A percentile compares a stretch with the other conserved stretches of the same genome.
Evolutionary conservation across 495 filamentous ascomycete species (phyloP).

Genomic region (Penicillium waksmanii): DNA sequence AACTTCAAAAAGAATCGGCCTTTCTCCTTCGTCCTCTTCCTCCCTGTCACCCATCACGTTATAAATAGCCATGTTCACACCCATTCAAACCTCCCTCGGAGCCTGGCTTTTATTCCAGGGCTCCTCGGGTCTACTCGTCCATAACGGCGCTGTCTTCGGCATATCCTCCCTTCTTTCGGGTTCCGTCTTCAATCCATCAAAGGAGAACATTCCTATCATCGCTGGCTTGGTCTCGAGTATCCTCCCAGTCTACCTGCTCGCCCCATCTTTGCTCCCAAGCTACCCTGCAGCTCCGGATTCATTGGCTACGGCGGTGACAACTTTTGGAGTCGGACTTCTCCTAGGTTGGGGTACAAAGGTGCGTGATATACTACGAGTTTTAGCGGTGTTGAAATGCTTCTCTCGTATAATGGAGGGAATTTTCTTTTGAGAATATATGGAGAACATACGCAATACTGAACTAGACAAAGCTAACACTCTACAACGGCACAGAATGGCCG

Average conservation of each 20-base stretch:
- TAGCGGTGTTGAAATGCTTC: too few species aligned
- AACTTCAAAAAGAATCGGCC: neutral
- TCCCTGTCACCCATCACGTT: too few species aligned
- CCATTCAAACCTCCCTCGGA: constrained; percentile 58
- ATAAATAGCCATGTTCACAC: constrained; percentile 57
- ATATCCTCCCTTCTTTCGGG: constrained; percentile 54
- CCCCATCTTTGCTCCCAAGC: constrained; percentile 49
- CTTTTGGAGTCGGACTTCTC: constrained; percentile 48
- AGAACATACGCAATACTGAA: too few species aligned
- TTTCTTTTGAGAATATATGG: too few species aligned
- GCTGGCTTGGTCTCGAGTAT: constrained; percentile 51
- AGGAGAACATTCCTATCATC: constrained; percentile 52
- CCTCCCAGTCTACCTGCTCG: constrained; percentile 40
- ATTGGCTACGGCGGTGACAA: constrained; percentile 37
- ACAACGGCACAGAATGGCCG: constrained; percentile 42
- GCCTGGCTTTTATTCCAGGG: constrained; percentile 58
- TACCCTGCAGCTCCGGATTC: constrained; percentile 41
- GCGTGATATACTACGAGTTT: constrained; percentile 5
- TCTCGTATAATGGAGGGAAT: too few species aligned
- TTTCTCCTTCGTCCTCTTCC: too few species aligned
- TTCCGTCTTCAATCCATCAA: constrained; percentile 39
- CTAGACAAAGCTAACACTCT: neutral
- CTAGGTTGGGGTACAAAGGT: constrained; percentile 63
- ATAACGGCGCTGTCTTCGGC: constrained; percentile 60
- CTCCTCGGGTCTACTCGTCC: constrained; percentile 55